Evolutionary conservation across 129 eudicot species (phyloP), one percentile per base, ranked within the genome.

Genomic region (Flaveria linearis): DNA sequence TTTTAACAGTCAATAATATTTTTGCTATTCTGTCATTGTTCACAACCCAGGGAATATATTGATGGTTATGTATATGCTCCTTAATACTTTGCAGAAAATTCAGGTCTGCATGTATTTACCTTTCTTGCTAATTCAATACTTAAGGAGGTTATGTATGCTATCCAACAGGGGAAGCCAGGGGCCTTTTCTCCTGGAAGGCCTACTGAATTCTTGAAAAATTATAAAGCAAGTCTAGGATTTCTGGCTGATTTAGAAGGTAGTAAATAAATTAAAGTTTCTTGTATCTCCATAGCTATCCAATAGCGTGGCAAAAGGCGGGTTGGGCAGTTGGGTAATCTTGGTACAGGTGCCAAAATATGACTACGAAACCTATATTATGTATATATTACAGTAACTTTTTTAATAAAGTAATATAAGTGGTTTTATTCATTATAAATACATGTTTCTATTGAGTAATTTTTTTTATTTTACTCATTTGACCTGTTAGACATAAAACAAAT

Each of bases 121-220:
- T 95, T 95, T 81, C 86, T 95, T 71, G 94, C 99, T 2, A 95
- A 95, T 86, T 95, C 99, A 76, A 89, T 95, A 18, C 96, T 95
- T 75, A 95, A 89, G 82, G 99, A 95, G 84, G 94, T 91, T 76
- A 84, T 91, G 26, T 77, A 83, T 13, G 96, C 97, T 51, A 91
- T 95, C 52, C 92, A 89, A 47, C 88, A 95, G 81, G 96, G 93
- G 76, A 95, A 95, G 79, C 94, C 96, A 53, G 96, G 92, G 78
- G 97, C 92, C 14, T 91, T 95, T 83, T 91, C 99, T 84, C 92
- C 96, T 23, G 99, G 99, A 87, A 89, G 97, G 82, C 99, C 99
- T 81, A 77, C 95, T 2, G 92, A 87, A 61, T 95, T 95, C 78
- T 80, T 95, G 43, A 91, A 81, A 86, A 95, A 95, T 84, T 95